Evolutionary conservation across 306 rosid genomes (phyloP), one percentile per base, ranked within the genome.

Genomic region (Rosa persica): DNA sequence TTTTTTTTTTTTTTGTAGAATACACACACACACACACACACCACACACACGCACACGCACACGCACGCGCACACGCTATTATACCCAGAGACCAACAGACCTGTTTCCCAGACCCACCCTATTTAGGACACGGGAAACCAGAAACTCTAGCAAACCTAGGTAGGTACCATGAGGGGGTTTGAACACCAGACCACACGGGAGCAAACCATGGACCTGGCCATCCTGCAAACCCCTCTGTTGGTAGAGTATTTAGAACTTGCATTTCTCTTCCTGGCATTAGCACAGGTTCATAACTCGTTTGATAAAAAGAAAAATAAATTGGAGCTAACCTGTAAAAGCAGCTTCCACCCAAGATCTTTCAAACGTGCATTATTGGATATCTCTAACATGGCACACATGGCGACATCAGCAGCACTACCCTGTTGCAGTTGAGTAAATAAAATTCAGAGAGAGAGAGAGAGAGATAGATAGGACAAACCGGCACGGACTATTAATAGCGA

Each of bases 331-430:
- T 94, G 98, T 74, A 94, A 86, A 78, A 94, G 98, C 77, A 94
- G 89, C 84, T 80, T 90, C 97, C 98, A 94, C 19, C 98, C 97
- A 67, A 94, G 97, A 81, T 92, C 91, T 84, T 83, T 90, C 84
- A 94, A 87, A 49, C 19, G 78, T 54, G 74, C 74, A 86, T 90
- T 90, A 47, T 74, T 86, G 57, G 90, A 83, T 82, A 94, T 90
- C 86, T 94, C 89, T 77, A 94, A 78, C 98, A 94, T 94, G 81
- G 98, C 98, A 78, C 98, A 94, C 98, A 92, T 94, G 88, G 98
- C 97, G 76, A 94, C 98, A 85, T 94, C 98, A 27, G 98, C 98
- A 11, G 97, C 97, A 78, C 98, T 94, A 70, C 98, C 98, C 96
- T 93, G 97, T 90, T 61, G 64, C 81, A 88, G 84, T 85, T 38